Evolutionary conservation across 179 eudicot genomes (phyloP).

Genomic region (Beta corolliflora): DNA sequence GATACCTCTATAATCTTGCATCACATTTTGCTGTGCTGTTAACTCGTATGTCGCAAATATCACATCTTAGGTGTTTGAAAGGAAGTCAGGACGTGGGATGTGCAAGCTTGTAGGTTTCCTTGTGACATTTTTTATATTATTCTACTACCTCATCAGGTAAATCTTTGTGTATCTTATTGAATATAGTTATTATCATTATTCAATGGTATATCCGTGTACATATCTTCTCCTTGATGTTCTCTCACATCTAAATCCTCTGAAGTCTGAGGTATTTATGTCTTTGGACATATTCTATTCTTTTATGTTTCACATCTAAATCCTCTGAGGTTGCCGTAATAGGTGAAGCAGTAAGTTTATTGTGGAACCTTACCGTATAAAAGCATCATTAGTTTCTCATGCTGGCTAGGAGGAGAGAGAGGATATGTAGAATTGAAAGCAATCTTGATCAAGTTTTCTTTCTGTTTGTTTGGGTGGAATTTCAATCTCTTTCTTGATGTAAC

Average conservation of each 20-base stretch:
- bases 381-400: neutral
- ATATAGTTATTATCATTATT: neutral
- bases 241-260: neutral
- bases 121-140: conserved; percentile 32
- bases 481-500: neutral
- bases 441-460: neutral
- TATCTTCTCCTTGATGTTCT: neutral
- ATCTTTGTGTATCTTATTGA: neutral
- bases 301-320: no score
- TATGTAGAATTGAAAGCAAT: no score
- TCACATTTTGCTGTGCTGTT: neutral
- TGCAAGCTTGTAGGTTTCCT: conserved; percentile 42
- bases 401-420: neutral
- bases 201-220: neutral
- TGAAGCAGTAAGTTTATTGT: neutral
- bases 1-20: neutral
- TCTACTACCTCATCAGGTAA: conserved; percentile 42
- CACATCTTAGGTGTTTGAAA: conserved; percentile 37
- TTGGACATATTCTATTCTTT: neutral
- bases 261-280: neutral
- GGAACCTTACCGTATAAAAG: neutral
- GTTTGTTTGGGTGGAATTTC: neutral
- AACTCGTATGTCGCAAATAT: neutral
- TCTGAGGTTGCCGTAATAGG: neutral
- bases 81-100: conserved; percentile 39